phyloP scores from a whole-genome alignment of 2,329 filamentous ascomycete species.

The Hirsutella rhossiliensis region DNA sequence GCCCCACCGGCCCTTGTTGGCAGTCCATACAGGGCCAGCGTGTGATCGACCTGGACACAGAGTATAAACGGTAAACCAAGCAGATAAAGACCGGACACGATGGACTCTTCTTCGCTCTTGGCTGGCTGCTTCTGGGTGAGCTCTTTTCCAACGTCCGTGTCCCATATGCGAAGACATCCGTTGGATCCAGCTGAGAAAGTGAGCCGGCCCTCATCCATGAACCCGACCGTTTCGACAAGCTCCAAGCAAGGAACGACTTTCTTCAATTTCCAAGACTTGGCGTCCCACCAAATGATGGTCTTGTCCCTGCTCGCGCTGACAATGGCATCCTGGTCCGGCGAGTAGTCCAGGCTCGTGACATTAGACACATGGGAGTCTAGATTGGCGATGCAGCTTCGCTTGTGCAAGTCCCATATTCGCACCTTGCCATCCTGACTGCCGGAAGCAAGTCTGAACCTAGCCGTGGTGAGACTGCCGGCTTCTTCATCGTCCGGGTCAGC shows the following conservation, averaged over 20 bases:
- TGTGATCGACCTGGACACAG: conserved; percentile 82
- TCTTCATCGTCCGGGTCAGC: conserved; percentile 27
- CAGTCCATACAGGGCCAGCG: conserved; percentile 58
- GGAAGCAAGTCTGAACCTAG: conserved; percentile 69
- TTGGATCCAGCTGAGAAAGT: conserved; percentile 80
- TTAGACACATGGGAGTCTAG: conserved; percentile 92
- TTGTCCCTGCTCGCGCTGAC: conserved; percentile 86
- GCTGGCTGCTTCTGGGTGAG: conserved; percentile 60
- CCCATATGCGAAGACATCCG: conserved; percentile 75
- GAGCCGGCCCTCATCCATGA: conserved; percentile 56
- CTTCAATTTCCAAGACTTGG: conserved; percentile 69
- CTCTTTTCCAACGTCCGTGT: conserved; percentile 63
- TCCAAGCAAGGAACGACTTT: conserved; percentile 78
- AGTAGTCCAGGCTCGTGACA: conserved; percentile 79
- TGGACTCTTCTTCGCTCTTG: conserved; percentile 49
- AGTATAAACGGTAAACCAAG: conserved; percentile 57
- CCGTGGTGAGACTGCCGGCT: conserved; percentile 27
- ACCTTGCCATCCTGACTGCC: conserved; percentile 92
- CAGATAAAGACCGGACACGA: conserved; percentile 61
- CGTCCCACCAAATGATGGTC: conserved; percentile 87
- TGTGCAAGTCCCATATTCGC: conserved; percentile 82
- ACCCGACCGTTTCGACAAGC: conserved; percentile 72
- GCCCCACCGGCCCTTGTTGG: conserved; percentile 26
- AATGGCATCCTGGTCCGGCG: conserved; percentile 57
- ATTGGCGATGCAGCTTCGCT: conserved; percentile 62